Percentiles rank a stretch among this genome's conserved stretches.
Conservation (phyloP, 352 stramenopile genomes). For the Globisporangium okanoganense region DNA sequence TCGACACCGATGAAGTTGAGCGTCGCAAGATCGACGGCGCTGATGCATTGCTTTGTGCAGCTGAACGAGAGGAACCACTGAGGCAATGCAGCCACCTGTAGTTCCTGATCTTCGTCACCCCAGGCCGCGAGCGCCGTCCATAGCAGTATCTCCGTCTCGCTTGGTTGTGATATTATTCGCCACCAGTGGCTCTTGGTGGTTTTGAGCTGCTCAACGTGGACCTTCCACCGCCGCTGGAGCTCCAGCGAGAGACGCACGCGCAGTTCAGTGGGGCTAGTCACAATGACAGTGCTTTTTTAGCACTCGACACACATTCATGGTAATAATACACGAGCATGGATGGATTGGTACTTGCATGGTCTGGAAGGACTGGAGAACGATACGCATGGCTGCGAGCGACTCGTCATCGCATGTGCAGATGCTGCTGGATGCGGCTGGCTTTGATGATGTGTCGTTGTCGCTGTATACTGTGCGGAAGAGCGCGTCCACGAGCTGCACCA, state of each 20-base stretch:
- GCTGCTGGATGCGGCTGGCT: neutral
- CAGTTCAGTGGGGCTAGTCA: slow-evolving; percentile 3
- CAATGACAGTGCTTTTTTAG: neutral
- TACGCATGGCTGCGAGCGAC: neutral
- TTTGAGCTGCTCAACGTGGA: slow-evolving; percentile 1
- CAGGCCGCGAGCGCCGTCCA: neutral
- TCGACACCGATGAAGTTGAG: slow-evolving; percentile 12
- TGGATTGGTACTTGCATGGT: neutral
- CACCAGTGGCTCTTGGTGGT: slow-evolving; percentile 4
- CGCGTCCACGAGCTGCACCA: slow-evolving; percentile 8
- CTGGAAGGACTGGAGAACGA: slow-evolving; percentile 3
- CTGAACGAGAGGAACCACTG: slow-evolving; percentile 8
- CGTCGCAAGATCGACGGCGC: neutral
- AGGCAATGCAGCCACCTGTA: slow-evolving; percentile 4
- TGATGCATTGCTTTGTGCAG: neutral
- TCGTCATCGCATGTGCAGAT: neutral
- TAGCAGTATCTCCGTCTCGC: neutral
- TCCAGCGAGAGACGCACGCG: neutral
- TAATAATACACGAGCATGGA: neutral
- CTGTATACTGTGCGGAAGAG: neutral
- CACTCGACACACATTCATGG: neutral
- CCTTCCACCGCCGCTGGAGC: slow-evolving; percentile 5
- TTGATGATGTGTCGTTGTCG: neutral
- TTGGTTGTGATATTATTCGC: neutral
- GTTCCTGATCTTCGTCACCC: neutral